phyloP scores from a whole-genome alignment of 1,284 basidiomycete genomes.

The Moniliophthora roreri region DNA sequence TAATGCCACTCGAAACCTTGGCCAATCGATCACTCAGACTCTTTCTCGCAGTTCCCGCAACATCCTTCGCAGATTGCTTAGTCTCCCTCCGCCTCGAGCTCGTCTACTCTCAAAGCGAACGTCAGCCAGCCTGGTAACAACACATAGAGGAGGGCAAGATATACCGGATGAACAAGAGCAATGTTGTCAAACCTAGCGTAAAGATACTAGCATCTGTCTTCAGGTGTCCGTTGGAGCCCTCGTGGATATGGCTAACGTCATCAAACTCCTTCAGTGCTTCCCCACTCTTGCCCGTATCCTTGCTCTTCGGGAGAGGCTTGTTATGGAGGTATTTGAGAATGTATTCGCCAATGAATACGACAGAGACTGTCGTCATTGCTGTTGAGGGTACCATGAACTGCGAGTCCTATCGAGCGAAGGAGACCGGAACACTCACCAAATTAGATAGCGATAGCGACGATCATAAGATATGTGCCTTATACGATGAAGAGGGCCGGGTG shows the following conservation, averaged over 20 bases:
- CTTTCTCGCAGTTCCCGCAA: conserved; percentile 39
- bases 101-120: conserved; percentile 84
- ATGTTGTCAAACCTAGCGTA: conserved; percentile 33
- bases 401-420: neutral
- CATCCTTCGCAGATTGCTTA: conserved; percentile 29
- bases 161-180: too few relatives aligned
- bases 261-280: neutral
- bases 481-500: too few relatives aligned
- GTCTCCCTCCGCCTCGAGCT: conserved; percentile 43
- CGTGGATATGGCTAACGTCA: conserved; percentile 1
- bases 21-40: conserved; percentile 78
- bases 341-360: neutral
- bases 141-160: too few relatives aligned
- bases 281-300: too few relatives aligned
- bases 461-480: conserved; percentile 34
- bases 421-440: conserved; percentile 10
- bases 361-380: neutral
- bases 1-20: conserved; percentile 61
- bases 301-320: neutral
- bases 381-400: neutral
- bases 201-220: conserved; percentile 30
- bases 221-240: conserved; percentile 23
- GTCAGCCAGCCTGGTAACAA: too few relatives aligned
- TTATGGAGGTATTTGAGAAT: neutral
- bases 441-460: conserved; percentile 32